Base-by-base conservation (phyloP, 805 yeast genomes). In the Nakazawaea ambrosiae region DNA sequence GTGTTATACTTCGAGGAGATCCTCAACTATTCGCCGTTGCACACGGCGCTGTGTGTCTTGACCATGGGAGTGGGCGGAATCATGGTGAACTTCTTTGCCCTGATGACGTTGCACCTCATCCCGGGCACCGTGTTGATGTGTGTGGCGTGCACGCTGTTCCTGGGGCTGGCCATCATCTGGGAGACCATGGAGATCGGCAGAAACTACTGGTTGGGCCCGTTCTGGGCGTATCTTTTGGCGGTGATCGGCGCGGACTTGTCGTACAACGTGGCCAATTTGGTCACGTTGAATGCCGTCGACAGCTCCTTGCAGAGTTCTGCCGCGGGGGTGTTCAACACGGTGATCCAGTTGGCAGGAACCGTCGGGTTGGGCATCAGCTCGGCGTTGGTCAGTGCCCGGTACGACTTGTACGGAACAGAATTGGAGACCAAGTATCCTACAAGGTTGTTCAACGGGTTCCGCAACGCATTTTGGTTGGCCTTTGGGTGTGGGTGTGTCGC, bases 231-330 rank as follows among this genome's bases (percentile, higher is more conserved):
- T 35, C 46, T 57, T 11, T 45, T 64, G 20, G 49, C 61, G 0
- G 73, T 67, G 23, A 27, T 70, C 12, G 75, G 75, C 1, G 73
- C 73, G 0, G 76, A 71, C 48, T 45, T 71, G 4, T 50, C 63
- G 12, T 70, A 63, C 45, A 70, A 70, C 44, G 68, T 70, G 7
- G 59, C 63, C 19, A 70, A 66, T 39, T 50, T 70, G 49, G 61
- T 64, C 26, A 54, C 71, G 1, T 49, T 68, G 28, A 57, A 64
- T 4, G 54, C 70, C 1, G 72, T 70, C 11, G 55, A 61, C 19
- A 48, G 49, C 26, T 39, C 50, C 12, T 48, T 63, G 17, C 74
- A 68, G 41, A 60, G 69, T 33, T 48, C 70, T 11, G 75, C 74
- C 4, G 70, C 70, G 4, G 74, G 75, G 12, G 55, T 69, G 3